phyloP scores from a whole-genome alignment of 1,139 yeast genomes.

The Pichia sp. region DNA sequence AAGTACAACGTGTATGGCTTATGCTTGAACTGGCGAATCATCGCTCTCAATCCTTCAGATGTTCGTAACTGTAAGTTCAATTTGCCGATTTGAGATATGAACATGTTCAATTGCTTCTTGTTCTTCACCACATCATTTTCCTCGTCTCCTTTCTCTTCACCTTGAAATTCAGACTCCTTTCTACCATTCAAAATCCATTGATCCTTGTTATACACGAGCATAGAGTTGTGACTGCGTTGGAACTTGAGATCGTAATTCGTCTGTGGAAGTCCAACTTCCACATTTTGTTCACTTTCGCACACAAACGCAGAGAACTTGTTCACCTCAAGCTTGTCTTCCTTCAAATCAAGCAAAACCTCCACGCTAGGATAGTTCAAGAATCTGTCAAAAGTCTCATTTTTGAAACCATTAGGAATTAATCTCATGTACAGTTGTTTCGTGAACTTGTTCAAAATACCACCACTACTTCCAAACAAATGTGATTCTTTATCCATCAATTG shows the following conservation, averaged over 20 bases:
- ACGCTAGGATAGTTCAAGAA: conserved; percentile 37
- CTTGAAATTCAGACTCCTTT: conserved; percentile 4
- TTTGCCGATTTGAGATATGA: conserved; percentile 10
- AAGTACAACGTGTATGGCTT: conserved; percentile 11
- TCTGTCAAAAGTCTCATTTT: conserved; percentile 16
- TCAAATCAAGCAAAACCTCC: conserved; percentile 41
- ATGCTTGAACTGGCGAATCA: conserved; percentile 8
- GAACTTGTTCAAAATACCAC: conserved; percentile 33
- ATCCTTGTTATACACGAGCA: conserved; percentile 16
- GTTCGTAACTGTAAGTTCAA: conserved; percentile 8
- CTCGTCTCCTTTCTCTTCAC: not conserved
- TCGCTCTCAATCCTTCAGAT: conserved; percentile 5
- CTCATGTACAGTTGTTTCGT: conserved; percentile 36
- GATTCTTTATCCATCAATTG: conserved; percentile 27
- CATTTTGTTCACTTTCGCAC: conserved; percentile 21
- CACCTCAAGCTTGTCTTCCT: conserved; percentile 26
- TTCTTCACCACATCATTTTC: conserved; percentile 6
- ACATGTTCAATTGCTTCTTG: conserved; percentile 10
- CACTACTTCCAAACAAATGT: conserved; percentile 22
- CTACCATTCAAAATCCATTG: conserved; percentile 14
- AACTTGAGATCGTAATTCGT: conserved; percentile 20
- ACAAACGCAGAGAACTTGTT: conserved; percentile 18
- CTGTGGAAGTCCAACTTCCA: conserved; percentile 19
- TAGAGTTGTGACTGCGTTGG: conserved; percentile 23
- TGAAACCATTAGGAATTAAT: conserved; percentile 39